Evolutionary conservation across 768 basidiomycete genomes (phyloP), one percentile per base, ranked within the genome.

Genomic region (Leccinum barrowsii): DNA sequence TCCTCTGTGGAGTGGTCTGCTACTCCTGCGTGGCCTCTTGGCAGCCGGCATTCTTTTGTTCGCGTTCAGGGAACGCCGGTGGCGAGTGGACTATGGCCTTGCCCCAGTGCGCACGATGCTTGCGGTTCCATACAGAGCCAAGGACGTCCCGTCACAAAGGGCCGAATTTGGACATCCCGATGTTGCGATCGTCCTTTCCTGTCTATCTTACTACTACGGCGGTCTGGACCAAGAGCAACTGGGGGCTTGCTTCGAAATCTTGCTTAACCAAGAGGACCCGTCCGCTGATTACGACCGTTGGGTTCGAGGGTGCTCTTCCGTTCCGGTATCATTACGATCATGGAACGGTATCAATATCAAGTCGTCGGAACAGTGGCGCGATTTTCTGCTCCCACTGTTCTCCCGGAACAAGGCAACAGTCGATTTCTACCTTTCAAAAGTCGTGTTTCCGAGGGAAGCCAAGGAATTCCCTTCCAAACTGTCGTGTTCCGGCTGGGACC

Each of bases 121-220:
- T 4, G 75, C 75, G 0, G 77, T 76, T 1, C 75, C 75, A 0
- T 76, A 76, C 24, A 64, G 75, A 2, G 77, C 75, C 0, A 76
- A 74, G 54, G 77, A 78, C 22, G 62, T 75, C 19, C 75, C 75
- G 0, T 64, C 76, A 7, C 59, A 64, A 46, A 64, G 71, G 26
- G 76, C 75, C n/a, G 76, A 78, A 19, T 76, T 76, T 37, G 74
- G 73, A 5, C 75, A 78, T 49, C 75, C 75, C 0, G 75, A 76
- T 21, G 56, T 76, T 11, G 66, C 67, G 7, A 65, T 78, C 49
- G 56, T 64, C 13, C 68, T 76, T 21, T 78, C 77, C 0, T 77
- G 71, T 12, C 63, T 78, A 19, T 72, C 66, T 0, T 76, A 76
- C 49, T 76, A 76, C 37, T 74, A 78, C 26, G 65, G 65, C 0